Percentiles rank a stretch among this genome's conserved stretches.
phyloP scores from a whole-genome alignment of 257 asterid species.

The Salvia hispanica region DNA sequence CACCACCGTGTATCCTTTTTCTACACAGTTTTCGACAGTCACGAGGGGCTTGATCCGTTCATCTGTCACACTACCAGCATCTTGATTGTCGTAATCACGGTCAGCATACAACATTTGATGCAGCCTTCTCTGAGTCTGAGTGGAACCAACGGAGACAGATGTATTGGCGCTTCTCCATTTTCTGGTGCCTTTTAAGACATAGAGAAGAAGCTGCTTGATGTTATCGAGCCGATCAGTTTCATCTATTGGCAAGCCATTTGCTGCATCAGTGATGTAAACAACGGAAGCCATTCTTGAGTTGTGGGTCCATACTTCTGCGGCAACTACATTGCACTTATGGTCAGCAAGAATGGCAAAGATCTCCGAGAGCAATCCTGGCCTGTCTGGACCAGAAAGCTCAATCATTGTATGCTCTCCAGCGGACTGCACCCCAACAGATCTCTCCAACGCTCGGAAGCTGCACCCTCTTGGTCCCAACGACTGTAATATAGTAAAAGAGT shows the following conservation, averaged over 20 bases:
- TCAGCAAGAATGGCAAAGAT: slow-evolving; percentile 80
- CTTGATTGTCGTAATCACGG: slow-evolving; percentile 54
- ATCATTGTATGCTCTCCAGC: slow-evolving; percentile 62
- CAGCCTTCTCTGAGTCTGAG: slow-evolving; percentile 71
- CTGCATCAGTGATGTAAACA: slow-evolving; percentile 69
- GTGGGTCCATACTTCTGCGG: slow-evolving; percentile 98
- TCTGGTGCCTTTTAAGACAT: slow-evolving; percentile 60
- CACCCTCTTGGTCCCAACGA: slow-evolving; percentile 55
- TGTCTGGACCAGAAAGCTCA: slow-evolving; percentile 75
- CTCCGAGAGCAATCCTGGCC: slow-evolving; percentile 86
- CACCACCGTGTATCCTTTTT: slow-evolving; percentile 57
- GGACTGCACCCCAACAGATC: slow-evolving; percentile 69
- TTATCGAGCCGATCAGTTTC: slow-evolving; percentile 62
- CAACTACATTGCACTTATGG: slow-evolving; percentile 72
- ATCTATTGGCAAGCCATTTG: slow-evolving; percentile 49
- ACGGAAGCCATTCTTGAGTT: slow-evolving; percentile 87
- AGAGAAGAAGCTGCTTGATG: slow-evolving; percentile 66
- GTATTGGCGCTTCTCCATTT: slow-evolving; percentile 69
- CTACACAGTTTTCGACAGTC: slow-evolving; percentile 48
- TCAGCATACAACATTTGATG: slow-evolving; percentile 90
- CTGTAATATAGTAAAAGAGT: slow-evolving; percentile 41
- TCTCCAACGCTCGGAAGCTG: slow-evolving; percentile 53
- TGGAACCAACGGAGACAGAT: slow-evolving; percentile 68
- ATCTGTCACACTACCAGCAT: slow-evolving; percentile 5
- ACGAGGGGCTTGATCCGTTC: slow-evolving; percentile 46